Evolutionary conservation across 2,329 filamentous ascomycete species (phyloP).

Genomic region (Incumbomyces delicatus): DNA sequence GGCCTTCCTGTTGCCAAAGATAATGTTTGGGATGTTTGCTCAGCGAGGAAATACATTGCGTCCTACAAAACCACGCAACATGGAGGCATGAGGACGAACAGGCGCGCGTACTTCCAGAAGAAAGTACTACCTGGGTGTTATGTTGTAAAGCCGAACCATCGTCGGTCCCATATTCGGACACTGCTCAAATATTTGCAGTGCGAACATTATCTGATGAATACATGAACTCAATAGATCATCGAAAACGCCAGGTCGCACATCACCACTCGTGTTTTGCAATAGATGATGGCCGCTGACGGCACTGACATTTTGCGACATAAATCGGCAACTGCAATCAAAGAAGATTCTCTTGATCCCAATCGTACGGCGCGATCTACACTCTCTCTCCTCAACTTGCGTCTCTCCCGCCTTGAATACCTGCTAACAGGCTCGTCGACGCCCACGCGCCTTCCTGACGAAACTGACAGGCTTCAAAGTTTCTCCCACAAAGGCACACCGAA

Average conservation of each 20-base stretch:
- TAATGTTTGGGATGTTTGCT: too few relatives aligned
- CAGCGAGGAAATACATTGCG: too few relatives aligned
- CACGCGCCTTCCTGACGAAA: neutral
- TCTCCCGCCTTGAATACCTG: slow-evolving; percentile 36
- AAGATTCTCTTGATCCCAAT: slow-evolving; percentile 10
- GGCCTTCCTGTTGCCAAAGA: too few relatives aligned
- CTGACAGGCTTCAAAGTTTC: slow-evolving; percentile 7
- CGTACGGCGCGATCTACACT: slow-evolving; percentile 14
- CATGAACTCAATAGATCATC: too few relatives aligned
- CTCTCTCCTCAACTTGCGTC: slow-evolving; percentile 32
- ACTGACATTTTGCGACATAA: too few relatives aligned
- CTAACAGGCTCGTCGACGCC: slow-evolving; percentile 31
- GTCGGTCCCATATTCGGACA: too few relatives aligned
- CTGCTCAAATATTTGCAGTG: too few relatives aligned
- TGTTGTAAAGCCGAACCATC: too few relatives aligned
- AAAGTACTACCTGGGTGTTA: neutral
- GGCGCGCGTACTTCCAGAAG: neutral
- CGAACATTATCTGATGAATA: too few relatives aligned
- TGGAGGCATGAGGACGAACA: neutral
- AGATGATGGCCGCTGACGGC: too few relatives aligned
- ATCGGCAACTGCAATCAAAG: neutral
- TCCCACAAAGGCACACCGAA: neutral
- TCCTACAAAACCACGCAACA: too few relatives aligned
- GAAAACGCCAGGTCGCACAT: too few relatives aligned
- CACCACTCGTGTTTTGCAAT: neutral